These are phyloP conservation scores for Erigeron philadelphicus DNA, from an alignment of 140 eudicot species.

Conservation along the genomic window DNA sequence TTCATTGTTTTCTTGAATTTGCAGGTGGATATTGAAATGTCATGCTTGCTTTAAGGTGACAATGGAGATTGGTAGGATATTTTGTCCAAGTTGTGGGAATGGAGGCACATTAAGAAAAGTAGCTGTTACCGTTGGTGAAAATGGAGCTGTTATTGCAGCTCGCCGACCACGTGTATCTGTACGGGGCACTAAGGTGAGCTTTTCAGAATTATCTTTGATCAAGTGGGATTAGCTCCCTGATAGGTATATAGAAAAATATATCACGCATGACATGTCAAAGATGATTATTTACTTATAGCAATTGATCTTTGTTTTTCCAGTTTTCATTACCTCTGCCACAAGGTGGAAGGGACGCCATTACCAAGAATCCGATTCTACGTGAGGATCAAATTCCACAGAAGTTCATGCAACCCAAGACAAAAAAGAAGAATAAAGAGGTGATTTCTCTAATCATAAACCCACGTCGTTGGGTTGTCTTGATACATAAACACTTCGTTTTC, in stretches of 20 bases:
- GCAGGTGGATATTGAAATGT: slow-evolving; percentile 90
- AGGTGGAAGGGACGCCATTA: slow-evolving; percentile 83
- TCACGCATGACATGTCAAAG: neutral
- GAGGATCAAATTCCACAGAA: slow-evolving; percentile 89
- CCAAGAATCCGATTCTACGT: slow-evolving; percentile 84
- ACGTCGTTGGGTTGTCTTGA: neutral
- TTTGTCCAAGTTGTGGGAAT: slow-evolving; percentile 91
- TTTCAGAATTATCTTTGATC: neutral
- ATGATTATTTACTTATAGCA: neutral
- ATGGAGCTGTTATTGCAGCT: slow-evolving; percentile 67
- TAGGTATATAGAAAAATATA: neutral
- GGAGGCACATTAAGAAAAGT: slow-evolving; percentile 95
- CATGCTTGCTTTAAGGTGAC: slow-evolving; percentile 94
- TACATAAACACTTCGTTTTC: neutral
- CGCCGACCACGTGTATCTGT: slow-evolving; percentile 71
- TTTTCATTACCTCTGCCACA: slow-evolving; percentile 87
- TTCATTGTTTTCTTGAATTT: slow-evolving; percentile 9
- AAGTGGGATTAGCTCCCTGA: neutral
- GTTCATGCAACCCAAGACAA: slow-evolving; percentile 61
- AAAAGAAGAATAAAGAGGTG: slow-evolving; percentile 81
- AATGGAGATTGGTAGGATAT: slow-evolving; percentile 71
- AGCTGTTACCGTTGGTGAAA: slow-evolving; percentile 93
- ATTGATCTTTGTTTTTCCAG: slow-evolving; percentile 35
- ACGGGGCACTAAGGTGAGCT: slow-evolving; percentile 79
- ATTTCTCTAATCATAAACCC: slow-evolving; percentile 1